phyloP scores from a whole-genome alignment of 2,329 filamentous ascomycete genomes.

The Elsinoe batatas region DNA sequence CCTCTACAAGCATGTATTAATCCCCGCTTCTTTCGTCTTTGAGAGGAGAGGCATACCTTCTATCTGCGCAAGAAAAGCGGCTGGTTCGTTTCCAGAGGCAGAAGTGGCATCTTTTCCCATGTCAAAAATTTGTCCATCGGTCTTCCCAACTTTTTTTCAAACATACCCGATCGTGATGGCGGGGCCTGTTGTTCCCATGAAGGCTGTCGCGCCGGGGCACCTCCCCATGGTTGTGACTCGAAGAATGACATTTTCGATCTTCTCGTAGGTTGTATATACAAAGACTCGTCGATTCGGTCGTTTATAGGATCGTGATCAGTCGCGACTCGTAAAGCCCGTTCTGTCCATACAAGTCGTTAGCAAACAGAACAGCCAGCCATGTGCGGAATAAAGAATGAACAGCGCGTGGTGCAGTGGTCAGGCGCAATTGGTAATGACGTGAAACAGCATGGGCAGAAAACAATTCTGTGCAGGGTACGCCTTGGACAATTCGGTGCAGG shows the following conservation, averaged over 20 bases:
- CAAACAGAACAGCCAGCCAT: neutral
- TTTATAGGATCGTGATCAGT: neutral
- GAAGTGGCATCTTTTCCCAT: constrained; percentile 57
- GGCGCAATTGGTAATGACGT: neutral
- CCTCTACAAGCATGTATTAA: constrained; percentile 50
- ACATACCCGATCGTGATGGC: constrained; percentile 61
- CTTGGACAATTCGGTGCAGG: neutral
- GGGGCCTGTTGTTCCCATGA: constrained; percentile 66
- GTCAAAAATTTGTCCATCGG: constrained; percentile 18
- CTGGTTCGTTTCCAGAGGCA: constrained; percentile 57
- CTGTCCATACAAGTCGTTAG: constrained; percentile 4
- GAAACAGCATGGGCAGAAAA: neutral
- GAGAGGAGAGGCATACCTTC: constrained; percentile 57
- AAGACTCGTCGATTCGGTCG: neutral
- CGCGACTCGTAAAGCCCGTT: neutral
- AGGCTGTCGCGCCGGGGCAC: constrained; percentile 51
- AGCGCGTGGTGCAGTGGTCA: neutral
- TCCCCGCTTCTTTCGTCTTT: neutral
- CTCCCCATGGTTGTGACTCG: constrained; percentile 54
- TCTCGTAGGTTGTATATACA: constrained; percentile 10
- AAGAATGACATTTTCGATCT: constrained; percentile 53
- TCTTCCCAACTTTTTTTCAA: neutral
- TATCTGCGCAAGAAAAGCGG: constrained; percentile 77
- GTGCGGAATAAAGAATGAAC: neutral
- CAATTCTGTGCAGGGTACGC: constrained; percentile 3